Evolutionary conservation across 2,329 filamentous ascomycete genomes (phyloP).

Genomic region (Penicillium sp.): DNA sequence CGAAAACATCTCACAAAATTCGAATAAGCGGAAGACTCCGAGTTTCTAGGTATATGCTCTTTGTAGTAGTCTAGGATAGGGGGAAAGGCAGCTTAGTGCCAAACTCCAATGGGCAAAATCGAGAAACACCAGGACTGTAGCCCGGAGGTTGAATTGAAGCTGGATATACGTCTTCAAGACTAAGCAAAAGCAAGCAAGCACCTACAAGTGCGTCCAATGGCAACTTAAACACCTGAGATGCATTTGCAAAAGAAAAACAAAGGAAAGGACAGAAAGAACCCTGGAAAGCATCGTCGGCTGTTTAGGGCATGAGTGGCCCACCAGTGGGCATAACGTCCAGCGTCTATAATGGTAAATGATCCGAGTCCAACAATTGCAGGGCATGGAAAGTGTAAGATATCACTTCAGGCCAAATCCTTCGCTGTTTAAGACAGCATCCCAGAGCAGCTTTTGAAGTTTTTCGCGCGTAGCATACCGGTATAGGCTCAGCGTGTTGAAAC

Average conservation of each 20-base stretch:
- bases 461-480: slow-evolving; percentile 69
- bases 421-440: slow-evolving; percentile 84
- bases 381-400: not conserved
- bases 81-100: too few species aligned
- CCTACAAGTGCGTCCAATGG: not conserved
- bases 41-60: too few species aligned
- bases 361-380: not conserved
- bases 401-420: slow-evolving; percentile 86
- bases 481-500: slow-evolving; percentile 82
- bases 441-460: slow-evolving; percentile 70
- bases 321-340: not conserved
- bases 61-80: too few species aligned
- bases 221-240: not conserved
- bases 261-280: not conserved
- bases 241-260: not conserved
- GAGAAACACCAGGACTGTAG: not conserved
- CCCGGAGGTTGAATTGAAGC: not conserved
- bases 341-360: not conserved
- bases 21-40: too few species aligned
- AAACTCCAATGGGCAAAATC: not conserved
- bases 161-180: not conserved
- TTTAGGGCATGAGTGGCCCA: not conserved
- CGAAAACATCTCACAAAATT: too few species aligned
- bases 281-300: not conserved
- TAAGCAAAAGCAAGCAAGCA: not conserved